A percentile compares a stretch with the other conserved stretches of the same genome.
Conservation (phyloP, 495 filamentous ascomycete species). For the Cercophora sp. region DNA sequence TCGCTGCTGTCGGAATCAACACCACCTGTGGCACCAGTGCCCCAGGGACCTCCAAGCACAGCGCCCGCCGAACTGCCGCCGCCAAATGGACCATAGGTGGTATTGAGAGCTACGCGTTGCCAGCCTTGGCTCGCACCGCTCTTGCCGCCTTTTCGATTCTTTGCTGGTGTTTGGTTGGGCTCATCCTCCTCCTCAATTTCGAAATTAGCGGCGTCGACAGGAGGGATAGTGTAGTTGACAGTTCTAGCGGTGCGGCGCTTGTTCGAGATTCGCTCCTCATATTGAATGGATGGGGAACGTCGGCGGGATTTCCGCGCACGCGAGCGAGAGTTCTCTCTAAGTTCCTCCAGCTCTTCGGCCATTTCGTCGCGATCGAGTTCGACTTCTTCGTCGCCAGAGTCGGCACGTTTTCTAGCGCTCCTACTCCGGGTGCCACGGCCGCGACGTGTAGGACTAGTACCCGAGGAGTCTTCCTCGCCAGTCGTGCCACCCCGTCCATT, state of each 20-base stretch:
- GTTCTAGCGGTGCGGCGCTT: constrained; percentile 37
- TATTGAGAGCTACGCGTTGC: constrained; percentile 76
- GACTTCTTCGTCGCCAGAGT: constrained; percentile 57
- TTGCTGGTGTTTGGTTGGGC: constrained; percentile 64
- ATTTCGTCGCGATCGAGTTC: constrained; percentile 69
- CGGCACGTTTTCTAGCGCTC: constrained; percentile 30
- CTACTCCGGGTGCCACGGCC: constrained; percentile 33
- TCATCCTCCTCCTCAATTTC: constrained; percentile 66
- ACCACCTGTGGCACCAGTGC: constrained; percentile 68
- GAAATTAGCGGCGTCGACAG: constrained; percentile 64
- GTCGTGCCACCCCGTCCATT: constrained; percentile 21
- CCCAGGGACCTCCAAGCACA: constrained; percentile 73
- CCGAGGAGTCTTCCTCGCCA: constrained; percentile 39
- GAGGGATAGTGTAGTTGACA: constrained; percentile 56
- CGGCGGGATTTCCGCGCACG: constrained; percentile 52
- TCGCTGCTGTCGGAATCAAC: constrained; percentile 95
- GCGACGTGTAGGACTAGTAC: constrained; percentile 39
- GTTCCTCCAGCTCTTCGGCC: constrained; percentile 69
- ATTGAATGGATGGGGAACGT: constrained; percentile 55
- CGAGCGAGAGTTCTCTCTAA: constrained; percentile 44
- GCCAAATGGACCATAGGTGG: constrained; percentile 87
- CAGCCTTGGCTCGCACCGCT: constrained; percentile 49
- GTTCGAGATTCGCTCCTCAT: constrained; percentile 39
- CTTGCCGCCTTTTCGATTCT: constrained; percentile 55
- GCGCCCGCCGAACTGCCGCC: constrained; percentile 68